A percentile compares a stretch with the other conserved stretches of the same genome.
These are phyloP conservation scores for Fusarium camptoceras DNA, from an alignment of 2,329 filamentous ascomycete species.

Conservation along the genomic window DNA sequence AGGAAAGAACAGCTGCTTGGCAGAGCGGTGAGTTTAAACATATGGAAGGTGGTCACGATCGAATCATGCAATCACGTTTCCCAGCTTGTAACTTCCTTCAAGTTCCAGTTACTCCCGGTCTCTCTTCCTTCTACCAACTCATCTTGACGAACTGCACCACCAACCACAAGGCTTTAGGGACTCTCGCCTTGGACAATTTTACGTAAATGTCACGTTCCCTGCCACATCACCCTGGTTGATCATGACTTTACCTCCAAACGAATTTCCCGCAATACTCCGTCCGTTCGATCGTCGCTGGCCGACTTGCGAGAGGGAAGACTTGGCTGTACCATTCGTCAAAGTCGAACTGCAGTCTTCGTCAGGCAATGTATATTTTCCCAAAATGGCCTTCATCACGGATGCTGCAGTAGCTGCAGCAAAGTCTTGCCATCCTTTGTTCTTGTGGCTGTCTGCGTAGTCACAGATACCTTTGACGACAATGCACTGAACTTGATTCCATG, in stretches of 20 bases:
- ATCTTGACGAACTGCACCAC: neutral
- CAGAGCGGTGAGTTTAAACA: rapidly evolving
- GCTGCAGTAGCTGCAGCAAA: slow-evolving; percentile 15
- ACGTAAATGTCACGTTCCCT: neutral
- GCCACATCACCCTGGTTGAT: neutral
- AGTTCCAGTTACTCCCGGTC: too few relatives aligned
- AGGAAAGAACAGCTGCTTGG: too few relatives aligned
- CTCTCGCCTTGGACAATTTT: rapidly evolving
- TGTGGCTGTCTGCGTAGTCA: slow-evolving; percentile 17
- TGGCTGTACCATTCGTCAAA: neutral
- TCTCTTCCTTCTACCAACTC: neutral
- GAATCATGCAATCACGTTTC: too few relatives aligned
- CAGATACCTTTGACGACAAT: slow-evolving; percentile 49
- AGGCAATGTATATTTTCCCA: neutral
- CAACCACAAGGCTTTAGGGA: neutral
- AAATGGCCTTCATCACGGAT: neutral
- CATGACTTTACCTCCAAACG: neutral
- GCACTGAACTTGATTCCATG: slow-evolving; percentile 50
- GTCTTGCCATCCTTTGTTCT: neutral
- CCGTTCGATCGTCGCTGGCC: neutral
- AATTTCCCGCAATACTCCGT: neutral
- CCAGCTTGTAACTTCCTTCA: too few relatives aligned
- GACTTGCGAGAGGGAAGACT: neutral
- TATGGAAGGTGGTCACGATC: too few relatives aligned
- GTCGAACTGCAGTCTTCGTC: neutral